These are phyloP conservation scores for Coemansia sp. DNA, from an alignment of 192 early-diverging fungal species.

Conservation along the genomic window DNA sequence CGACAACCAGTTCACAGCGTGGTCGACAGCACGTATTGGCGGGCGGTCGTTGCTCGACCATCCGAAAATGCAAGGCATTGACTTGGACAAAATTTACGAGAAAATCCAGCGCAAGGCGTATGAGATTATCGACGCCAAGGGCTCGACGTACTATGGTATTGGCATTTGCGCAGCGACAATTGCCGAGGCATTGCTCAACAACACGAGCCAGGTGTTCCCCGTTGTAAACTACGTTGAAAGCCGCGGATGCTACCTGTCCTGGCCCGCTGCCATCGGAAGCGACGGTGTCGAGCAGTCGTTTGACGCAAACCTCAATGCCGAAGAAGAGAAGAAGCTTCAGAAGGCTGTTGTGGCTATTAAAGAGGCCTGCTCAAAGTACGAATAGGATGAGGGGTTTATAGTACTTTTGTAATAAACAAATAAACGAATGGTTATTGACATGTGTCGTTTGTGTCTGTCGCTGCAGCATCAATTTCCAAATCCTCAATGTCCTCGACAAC, in stretches of 20 bases:
- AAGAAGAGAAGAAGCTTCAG: slow-evolving; percentile 62
- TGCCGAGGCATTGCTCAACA: slow-evolving; percentile 66
- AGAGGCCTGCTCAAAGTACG: slow-evolving; percentile 41
- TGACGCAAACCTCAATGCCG: slow-evolving; percentile 62
- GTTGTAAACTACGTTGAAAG: slow-evolving; percentile 67
- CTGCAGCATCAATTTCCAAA: neutral
- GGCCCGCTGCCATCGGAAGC: slow-evolving; percentile 75
- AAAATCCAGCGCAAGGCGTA: slow-evolving; percentile 74
- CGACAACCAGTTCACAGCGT: slow-evolving; percentile 82
- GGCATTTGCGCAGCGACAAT: slow-evolving; percentile 74
- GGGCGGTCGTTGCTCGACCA: slow-evolving; percentile 67
- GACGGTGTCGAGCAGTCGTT: slow-evolving; percentile 72
- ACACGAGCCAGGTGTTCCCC: slow-evolving; percentile 70
- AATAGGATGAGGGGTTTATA: neutral
- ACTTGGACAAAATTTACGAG: slow-evolving; percentile 58
- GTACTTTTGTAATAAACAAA: neutral
- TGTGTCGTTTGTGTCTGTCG: neutral
- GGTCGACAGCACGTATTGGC: slow-evolving; percentile 72
- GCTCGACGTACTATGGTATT: slow-evolving; percentile 83
- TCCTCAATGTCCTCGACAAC: neutral
- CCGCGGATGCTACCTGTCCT: slow-evolving; percentile 66
- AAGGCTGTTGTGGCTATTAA: slow-evolving; percentile 58
- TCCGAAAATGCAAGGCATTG: slow-evolving; percentile 60
- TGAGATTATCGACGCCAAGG: slow-evolving; percentile 82
- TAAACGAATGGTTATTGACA: no score